These are phyloP conservation scores for Fragilaria crotonensis DNA, from an alignment of 108 stramenopile species.

Conservation along the genomic window DNA sequence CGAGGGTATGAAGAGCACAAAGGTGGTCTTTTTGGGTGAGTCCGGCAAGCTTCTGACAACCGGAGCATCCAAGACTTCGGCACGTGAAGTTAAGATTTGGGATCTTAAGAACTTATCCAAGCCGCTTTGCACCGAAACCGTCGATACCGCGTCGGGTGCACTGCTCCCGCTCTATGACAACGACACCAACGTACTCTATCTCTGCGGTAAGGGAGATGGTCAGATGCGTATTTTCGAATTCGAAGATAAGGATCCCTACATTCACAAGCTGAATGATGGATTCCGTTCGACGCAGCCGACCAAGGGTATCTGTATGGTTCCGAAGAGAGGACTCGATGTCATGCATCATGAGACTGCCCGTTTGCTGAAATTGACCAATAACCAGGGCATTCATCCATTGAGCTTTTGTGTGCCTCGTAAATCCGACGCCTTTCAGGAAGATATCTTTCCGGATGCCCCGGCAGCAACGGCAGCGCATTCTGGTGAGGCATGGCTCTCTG, in stretches of 20 bases:
- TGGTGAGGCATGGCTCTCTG: slow-evolving; percentile 88
- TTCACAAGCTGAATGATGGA: slow-evolving; percentile 85
- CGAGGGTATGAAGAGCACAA: slow-evolving; percentile 90
- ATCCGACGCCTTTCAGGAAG: slow-evolving; percentile 96
- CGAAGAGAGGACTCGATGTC: slow-evolving; percentile 93
- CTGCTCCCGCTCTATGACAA: slow-evolving; percentile 94
- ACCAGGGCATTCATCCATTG: slow-evolving; percentile 85
- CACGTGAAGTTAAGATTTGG: slow-evolving; percentile 98
- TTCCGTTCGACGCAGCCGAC: slow-evolving; percentile 89
- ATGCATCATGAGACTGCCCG: slow-evolving; percentile 92
- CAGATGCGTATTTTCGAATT: slow-evolving; percentile 96
- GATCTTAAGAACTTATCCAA: slow-evolving; percentile 77
- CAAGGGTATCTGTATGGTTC: slow-evolving; percentile 96
- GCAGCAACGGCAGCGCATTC: slow-evolving; percentile 81
- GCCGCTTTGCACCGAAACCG: slow-evolving; percentile 71
- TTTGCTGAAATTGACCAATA: slow-evolving; percentile 92
- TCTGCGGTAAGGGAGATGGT: slow-evolving; percentile 99
- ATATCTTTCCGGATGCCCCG: slow-evolving; percentile 92
- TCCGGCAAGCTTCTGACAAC: slow-evolving; percentile 85
- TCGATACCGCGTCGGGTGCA: slow-evolving; percentile 96
- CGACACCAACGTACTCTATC: slow-evolving; percentile 90
- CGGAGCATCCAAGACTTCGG: slow-evolving; percentile 85
- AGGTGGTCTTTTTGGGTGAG: slow-evolving; percentile 83
- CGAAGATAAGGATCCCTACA: slow-evolving; percentile 84
- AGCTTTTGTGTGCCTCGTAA: slow-evolving; percentile 96